phyloP scores from a whole-genome alignment of 2,329 filamentous ascomycete species.

The Colletotrichum sp. region DNA sequence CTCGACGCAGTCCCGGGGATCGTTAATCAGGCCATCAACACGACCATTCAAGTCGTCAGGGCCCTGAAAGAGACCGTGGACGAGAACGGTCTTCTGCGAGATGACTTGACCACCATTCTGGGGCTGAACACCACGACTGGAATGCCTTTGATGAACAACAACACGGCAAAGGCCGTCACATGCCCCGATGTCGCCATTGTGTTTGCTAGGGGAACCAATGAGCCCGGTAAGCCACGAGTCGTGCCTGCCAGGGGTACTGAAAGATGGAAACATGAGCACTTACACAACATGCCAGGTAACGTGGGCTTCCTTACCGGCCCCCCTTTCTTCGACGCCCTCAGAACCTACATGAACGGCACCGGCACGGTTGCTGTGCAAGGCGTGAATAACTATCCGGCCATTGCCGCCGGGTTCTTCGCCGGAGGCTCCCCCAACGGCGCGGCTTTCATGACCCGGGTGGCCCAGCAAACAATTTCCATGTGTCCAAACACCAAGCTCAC shows the following conservation, averaged over 20 bases:
- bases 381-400: constrained; percentile 26
- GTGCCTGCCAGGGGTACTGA: background rate
- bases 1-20: constrained; percentile 8
- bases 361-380: constrained; percentile 29
- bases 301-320: constrained; percentile 32
- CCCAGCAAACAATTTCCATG: constrained; percentile 31
- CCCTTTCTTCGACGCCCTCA: constrained; percentile 28
- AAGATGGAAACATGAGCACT: background rate
- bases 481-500: constrained; percentile 30
- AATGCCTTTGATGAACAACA: background rate
- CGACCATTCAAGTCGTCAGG: constrained; percentile 15
- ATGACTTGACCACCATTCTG: constrained; percentile 13
- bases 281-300: constrained; percentile 25
- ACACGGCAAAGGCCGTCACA: background rate
- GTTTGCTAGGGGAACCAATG: constrained; percentile 21
- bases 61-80: constrained; percentile 17
- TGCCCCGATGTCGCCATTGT: constrained; percentile 22
- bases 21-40: constrained; percentile 11
- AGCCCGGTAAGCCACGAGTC: constrained; percentile 14
- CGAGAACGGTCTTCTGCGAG: constrained; percentile 12
- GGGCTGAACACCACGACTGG: constrained; percentile 9
- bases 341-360: constrained; percentile 22
- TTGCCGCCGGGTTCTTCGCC: background rate
- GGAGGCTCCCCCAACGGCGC: constrained; percentile 13
- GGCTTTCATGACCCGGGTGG: constrained; percentile 36